These are phyloP conservation scores for Penicillium sp. DNA, from an alignment of 2,329 filamentous ascomycete species.

Conservation along the genomic window DNA sequence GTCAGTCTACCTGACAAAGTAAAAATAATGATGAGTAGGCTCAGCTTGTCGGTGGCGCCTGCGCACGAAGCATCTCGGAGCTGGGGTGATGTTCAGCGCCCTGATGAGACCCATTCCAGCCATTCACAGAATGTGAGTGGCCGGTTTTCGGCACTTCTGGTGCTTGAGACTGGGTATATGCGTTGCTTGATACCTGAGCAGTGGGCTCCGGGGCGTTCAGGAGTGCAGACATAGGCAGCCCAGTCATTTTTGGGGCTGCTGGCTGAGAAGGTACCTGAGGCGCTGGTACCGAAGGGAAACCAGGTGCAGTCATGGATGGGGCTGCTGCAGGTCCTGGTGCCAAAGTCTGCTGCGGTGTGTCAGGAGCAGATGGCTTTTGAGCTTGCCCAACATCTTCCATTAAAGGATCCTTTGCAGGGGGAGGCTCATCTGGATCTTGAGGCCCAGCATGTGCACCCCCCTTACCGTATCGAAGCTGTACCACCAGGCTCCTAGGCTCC, in stretches of 20 bases:
- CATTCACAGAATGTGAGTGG: slow-evolving; percentile 18
- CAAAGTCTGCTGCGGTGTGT: slow-evolving; percentile 2
- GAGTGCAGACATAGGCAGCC: slow-evolving; percentile 6
- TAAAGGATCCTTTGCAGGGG: slow-evolving; percentile 23
- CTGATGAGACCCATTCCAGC: slow-evolving; percentile 3
- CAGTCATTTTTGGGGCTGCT: slow-evolving; percentile 6
- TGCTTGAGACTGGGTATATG: neutral
- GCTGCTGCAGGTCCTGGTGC: slow-evolving; percentile 5
- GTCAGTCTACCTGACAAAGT: neutral
- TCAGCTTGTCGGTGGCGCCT: slow-evolving; percentile 7
- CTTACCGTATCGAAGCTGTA: slow-evolving; percentile 67
- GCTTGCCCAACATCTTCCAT: slow-evolving; percentile 22
- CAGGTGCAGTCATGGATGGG: neutral
- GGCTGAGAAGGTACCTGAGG: slow-evolving; percentile 9
- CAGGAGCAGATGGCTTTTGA: slow-evolving; percentile 9
- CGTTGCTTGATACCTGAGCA: neutral
- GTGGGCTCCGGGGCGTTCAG: neutral
- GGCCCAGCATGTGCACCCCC: slow-evolving; percentile 31
- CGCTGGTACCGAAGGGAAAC: neutral
- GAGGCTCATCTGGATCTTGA: slow-evolving; percentile 29
- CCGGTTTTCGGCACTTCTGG: slow-evolving; percentile 8
- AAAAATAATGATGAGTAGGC: neutral
- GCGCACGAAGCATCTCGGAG: slow-evolving; percentile 8
- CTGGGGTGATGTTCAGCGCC: slow-evolving; percentile 11
- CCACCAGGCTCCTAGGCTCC: slow-evolving; percentile 70